These are phyloP conservation scores for Citrullus colocynthis DNA, from an alignment of 306 rosid species.

Conservation along the genomic window DNA sequence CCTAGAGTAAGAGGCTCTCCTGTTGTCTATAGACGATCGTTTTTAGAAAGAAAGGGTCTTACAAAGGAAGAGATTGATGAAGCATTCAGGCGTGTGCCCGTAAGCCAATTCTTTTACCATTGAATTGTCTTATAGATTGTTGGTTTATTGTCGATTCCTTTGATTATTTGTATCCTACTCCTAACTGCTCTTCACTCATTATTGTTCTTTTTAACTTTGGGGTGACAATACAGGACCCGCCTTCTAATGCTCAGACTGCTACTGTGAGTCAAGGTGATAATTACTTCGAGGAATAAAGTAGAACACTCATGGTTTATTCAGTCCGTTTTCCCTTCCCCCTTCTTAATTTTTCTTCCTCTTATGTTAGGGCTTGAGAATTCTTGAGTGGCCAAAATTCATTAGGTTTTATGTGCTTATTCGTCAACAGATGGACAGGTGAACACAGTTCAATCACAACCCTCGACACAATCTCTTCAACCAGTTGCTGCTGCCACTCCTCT, in stretches of 20 bases:
- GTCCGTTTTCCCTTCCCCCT: neutral
- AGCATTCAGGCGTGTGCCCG: slow-evolving; percentile 87
- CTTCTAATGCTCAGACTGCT: slow-evolving; percentile 47
- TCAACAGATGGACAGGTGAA: slow-evolving; percentile 45
- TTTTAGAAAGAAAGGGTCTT: slow-evolving; percentile 88
- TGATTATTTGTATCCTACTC: neutral
- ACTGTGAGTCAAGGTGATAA: slow-evolving; percentile 55
- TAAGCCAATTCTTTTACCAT: slow-evolving; percentile 22
- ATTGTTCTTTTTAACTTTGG: slow-evolving; percentile 2
- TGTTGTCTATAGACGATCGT: slow-evolving; percentile 69
- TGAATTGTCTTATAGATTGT: too few relatives aligned
- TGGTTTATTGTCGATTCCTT: neutral
- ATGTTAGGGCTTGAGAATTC: neutral
- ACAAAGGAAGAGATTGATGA: slow-evolving; percentile 98
- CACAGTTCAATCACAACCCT: slow-evolving; percentile 38
- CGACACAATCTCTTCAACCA: slow-evolving; percentile 41
- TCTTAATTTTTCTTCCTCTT: neutral
- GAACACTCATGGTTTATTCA: neutral
- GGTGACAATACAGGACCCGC: slow-evolving; percentile 46
- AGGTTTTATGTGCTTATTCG: slow-evolving; percentile 11
- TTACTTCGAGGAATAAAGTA: neutral
- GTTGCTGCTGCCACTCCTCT: slow-evolving; percentile 26
- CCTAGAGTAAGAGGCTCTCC: slow-evolving; percentile 92
- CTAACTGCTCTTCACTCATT: slow-evolving; percentile 2
- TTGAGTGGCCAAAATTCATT: neutral